phyloP scores from a whole-genome alignment of 805 yeast species.

The Hanseniaspora pseudoguilliermondii region DNA sequence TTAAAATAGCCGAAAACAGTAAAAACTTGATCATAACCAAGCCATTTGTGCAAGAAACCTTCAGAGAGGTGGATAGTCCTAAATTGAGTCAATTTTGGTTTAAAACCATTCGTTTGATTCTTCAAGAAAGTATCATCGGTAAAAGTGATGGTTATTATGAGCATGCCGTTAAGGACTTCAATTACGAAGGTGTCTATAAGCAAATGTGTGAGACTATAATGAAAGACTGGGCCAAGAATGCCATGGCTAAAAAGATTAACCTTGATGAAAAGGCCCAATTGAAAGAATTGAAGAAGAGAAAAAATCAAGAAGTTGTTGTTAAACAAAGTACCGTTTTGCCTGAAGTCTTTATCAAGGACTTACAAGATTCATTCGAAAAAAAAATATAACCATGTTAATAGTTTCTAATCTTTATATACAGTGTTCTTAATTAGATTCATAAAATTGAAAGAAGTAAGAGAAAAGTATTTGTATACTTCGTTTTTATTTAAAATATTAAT shows the following conservation, averaged over 20 bases:
- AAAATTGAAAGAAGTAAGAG: neutral
- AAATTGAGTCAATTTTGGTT: neutral
- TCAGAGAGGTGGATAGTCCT: neutral
- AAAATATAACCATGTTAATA: neutral
- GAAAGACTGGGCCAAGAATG: neutral
- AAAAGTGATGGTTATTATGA: neutral
- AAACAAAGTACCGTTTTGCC: neutral
- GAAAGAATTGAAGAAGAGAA: neutral
- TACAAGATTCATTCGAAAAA: neutral
- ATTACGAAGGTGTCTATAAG: slow-evolving; percentile 3
- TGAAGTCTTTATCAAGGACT: neutral
- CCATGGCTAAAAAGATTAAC: neutral
- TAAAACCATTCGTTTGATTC: slow-evolving; percentile 1
- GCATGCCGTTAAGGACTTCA: neutral
- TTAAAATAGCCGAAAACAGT: neutral
- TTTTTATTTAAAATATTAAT: neutral
- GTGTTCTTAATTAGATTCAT: neutral
- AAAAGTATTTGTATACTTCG: no score
- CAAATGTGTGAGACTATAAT: neutral
- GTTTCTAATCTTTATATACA: neutral
- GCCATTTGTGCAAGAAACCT: neutral
- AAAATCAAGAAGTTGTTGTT: neutral
- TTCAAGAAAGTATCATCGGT: neutral
- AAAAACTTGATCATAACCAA: neutral
- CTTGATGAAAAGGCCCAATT: neutral